Evolutionary conservation across 768 basidiomycete genomes (phyloP).

Genomic region (Epithele typhae): DNA sequence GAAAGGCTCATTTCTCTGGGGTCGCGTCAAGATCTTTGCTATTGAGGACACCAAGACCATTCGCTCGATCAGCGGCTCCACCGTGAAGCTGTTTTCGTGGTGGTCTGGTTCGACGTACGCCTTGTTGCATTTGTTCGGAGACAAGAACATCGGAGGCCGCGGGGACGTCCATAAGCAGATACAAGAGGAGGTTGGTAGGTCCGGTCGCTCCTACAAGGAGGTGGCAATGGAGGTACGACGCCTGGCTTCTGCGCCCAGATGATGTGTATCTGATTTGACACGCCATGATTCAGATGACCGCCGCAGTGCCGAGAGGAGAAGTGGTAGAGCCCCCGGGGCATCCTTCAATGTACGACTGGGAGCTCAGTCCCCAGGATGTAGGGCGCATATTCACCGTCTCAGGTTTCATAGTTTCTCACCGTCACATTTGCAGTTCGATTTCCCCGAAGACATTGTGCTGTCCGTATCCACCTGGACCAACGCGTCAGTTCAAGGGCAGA

Average conservation of each 20-base stretch:
- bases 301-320: background rate
- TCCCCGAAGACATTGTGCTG: background rate
- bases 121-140: constrained; percentile 5
- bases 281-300: background rate
- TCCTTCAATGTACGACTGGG: constrained; percentile 1
- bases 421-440: background rate
- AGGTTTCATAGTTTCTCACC: background rate
- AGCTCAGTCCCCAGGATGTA: constrained; percentile 1
- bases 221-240: background rate
- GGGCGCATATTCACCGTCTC: background rate
- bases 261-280: too few relatives aligned
- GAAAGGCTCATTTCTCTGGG: too few relatives aligned
- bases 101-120: background rate
- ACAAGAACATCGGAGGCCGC: constrained; percentile 2
- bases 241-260: background rate
- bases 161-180: background rate
- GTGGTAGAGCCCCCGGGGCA: background rate
- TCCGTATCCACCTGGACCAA: background rate
- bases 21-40: too few relatives aligned
- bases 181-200: background rate
- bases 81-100: constrained; percentile 3
- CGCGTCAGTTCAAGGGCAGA: too few relatives aligned
- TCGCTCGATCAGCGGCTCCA: background rate
- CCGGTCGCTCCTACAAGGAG: background rate
- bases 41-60: background rate